phyloP scores from a whole-genome alignment of 2,329 filamentous ascomycete genomes.

The Elsinoe australis region DNA sequence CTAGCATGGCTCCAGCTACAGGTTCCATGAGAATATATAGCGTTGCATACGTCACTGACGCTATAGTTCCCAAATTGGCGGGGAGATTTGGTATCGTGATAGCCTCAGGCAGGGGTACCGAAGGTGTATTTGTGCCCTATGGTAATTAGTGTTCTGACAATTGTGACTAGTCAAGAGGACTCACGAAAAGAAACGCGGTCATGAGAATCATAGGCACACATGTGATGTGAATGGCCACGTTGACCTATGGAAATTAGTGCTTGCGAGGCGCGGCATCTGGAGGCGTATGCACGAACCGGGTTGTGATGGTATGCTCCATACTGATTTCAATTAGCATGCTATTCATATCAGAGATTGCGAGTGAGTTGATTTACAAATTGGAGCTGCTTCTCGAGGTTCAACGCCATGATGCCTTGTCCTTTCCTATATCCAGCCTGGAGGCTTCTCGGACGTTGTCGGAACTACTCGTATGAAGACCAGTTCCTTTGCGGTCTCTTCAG shows the following conservation, averaged over 20 bases:
- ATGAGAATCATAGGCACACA: slow-evolving; percentile 71
- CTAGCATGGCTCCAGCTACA: slow-evolving; percentile 72
- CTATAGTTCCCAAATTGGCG: slow-evolving; percentile 52
- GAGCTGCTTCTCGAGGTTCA: slow-evolving; percentile 75
- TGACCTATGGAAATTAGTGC: slow-evolving; percentile 55
- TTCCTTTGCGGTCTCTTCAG: no score
- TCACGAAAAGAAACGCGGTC: slow-evolving; percentile 63
- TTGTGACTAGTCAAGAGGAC: no score
- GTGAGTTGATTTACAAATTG: slow-evolving; percentile 68
- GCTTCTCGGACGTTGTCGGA: slow-evolving; percentile 1
- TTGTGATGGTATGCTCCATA: slow-evolving; percentile 81
- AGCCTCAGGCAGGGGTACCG: slow-evolving; percentile 48
- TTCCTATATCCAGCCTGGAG: not conserved
- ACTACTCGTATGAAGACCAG: no score
- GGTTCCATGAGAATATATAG: slow-evolving; percentile 91
- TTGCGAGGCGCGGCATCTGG: not conserved
- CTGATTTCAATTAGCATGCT: slow-evolving; percentile 37
- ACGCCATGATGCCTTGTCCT: slow-evolving; percentile 43
- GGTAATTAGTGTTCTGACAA: not conserved
- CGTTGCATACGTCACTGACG: slow-evolving; percentile 57
- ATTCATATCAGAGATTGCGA: no score
- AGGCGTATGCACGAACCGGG: slow-evolving; percentile 38
- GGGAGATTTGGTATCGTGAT: slow-evolving; percentile 51
- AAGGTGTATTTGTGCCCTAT: slow-evolving; percentile 51
- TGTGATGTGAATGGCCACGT: slow-evolving; percentile 69